Base-by-base conservation (phyloP, 176 grass and related monocot genomes). In the Oryza officinalis region DNA sequence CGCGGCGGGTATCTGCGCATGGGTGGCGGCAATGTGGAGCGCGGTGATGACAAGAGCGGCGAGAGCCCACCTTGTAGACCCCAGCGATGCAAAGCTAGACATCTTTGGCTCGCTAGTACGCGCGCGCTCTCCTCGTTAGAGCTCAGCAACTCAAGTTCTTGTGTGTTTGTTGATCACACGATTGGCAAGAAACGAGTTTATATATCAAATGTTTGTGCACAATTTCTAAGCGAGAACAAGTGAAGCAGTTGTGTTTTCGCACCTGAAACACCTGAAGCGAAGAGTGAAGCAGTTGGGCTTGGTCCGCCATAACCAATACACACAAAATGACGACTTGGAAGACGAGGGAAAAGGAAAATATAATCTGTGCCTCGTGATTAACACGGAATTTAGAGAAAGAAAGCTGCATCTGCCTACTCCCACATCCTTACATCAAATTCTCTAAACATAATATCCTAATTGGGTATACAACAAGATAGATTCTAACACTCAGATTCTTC, bases 1-100 rank as follows among this genome's bases (percentile, higher is more conserved):
- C 15, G 87, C 13, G n/a, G 87, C 72, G 9, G 88, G 84, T 70
- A 87, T 43, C 81, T 93, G 91, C 49, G 91, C 91, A 26, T 93
- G 67, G 33, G 75, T 83, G 50, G 88, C 9, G 64, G 67, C 47
- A 18, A 83, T 31, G 47, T 80, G 81, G 46, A 93, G 59, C 33
- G 72, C 35, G 9, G 75, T 30, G 44, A 90, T 70, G 68, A 84
- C 52, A 23, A 92, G 70, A 26, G 75, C 59, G 43, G 76, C 72
- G 67, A 89, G 27, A 67, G 64, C n/a, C n/a, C n/a, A n/a, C n/a
- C n/a, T n/a, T n/a, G n/a, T n/a, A n/a, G n/a, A n/a, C n/a, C n/a
- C 27, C 8, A 76, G 33, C 46, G 72, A 72, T 37, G 44, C 50
- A 31, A 52, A 47, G 54, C 17, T 81, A 2, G 41, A 6, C 91